A percentile compares a stretch with the other conserved stretches of the same genome.
Conservation (phyloP, 306 rosid species). For the Cicer chorassanicum region DNA sequence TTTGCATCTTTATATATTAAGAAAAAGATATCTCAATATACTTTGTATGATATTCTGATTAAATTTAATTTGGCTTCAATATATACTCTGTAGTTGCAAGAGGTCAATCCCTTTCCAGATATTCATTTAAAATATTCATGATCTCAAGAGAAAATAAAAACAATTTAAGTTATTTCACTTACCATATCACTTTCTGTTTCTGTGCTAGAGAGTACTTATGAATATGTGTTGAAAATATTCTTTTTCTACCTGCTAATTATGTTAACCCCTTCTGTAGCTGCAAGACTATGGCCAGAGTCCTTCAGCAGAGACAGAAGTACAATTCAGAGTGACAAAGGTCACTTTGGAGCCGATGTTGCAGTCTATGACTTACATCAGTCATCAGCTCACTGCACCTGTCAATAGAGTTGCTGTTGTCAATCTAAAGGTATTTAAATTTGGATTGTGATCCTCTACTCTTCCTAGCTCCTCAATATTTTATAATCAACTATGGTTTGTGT, state of each 20-base stretch:
- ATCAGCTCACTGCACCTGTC: constrained; percentile 69
- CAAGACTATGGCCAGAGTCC: constrained; percentile 73
- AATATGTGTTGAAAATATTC: constrained; percentile 34
- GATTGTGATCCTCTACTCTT: constrained; percentile 24
- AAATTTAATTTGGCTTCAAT: neutral
- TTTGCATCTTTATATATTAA: constrained; percentile 23
- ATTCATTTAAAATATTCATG: neutral
- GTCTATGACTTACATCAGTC: constrained; percentile 75
- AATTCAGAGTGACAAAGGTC: constrained; percentile 69
- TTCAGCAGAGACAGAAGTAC: constrained; percentile 69
- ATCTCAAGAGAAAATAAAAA: constrained; percentile 22
- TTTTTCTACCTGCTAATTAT: constrained; percentile 46
- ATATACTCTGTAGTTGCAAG: constrained; percentile 22
- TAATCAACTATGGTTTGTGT: constrained; percentile 1
- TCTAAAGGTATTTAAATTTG: constrained; percentile 61
- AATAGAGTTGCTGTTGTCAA: constrained; percentile 80
- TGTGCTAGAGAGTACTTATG: neutral
- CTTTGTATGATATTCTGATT: too few relatives aligned
- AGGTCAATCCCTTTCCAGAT: constrained; percentile 27
- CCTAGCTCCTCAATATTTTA: constrained; percentile 26
- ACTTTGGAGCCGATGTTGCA: constrained; percentile 83
- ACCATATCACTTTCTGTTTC: constrained; percentile 24
- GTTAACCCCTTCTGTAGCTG: constrained; percentile 53
- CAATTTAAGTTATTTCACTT: constrained; percentile 33
- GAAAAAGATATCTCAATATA: constrained; percentile 32